phyloP scores from a whole-genome alignment of 2,329 filamentous ascomycete genomes.

The Fusarium chaquense region DNA sequence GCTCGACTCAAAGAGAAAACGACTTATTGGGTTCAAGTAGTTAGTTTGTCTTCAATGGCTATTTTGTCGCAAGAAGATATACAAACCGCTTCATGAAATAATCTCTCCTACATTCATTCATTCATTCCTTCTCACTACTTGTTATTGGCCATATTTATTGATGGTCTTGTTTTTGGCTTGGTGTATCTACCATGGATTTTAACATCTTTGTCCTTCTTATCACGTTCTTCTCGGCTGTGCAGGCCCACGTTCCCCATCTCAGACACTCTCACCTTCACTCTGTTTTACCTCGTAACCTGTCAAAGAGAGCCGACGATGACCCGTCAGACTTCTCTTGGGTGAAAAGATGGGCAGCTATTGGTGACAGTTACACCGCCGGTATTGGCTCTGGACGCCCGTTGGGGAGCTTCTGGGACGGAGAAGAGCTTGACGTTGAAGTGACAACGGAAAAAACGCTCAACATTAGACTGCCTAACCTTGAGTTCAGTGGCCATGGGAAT shows the following conservation, averaged over 20 bases:
- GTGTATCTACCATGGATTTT: not conserved
- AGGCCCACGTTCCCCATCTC: accelerated
- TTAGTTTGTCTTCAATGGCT: not conserved
- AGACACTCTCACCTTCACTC: not conserved
- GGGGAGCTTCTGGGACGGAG: accelerated
- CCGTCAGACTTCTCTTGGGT: not conserved
- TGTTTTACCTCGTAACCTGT: accelerated
- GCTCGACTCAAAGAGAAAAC: not conserved
- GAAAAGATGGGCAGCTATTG: not conserved
- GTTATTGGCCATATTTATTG: too few relatives aligned
- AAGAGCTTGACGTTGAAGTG: accelerated
- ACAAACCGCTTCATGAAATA: too few relatives aligned
- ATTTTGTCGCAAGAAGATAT: too few relatives aligned
- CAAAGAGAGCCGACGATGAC: not conserved
- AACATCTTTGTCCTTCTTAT: not conserved
- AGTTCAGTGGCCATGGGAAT: not conserved
- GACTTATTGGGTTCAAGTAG: too few relatives aligned
- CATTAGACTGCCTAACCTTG: accelerated
- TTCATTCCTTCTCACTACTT: too few relatives aligned
- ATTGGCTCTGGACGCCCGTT: accelerated
- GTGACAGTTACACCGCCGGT: not conserved
- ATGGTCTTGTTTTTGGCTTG: not conserved
- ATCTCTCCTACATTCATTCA: too few relatives aligned
- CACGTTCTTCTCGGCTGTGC: accelerated
- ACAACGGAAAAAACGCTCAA: accelerated